phyloP scores from a whole-genome alignment of 2,329 filamentous ascomycete genomes.

The Aureobasidium sp. region DNA sequence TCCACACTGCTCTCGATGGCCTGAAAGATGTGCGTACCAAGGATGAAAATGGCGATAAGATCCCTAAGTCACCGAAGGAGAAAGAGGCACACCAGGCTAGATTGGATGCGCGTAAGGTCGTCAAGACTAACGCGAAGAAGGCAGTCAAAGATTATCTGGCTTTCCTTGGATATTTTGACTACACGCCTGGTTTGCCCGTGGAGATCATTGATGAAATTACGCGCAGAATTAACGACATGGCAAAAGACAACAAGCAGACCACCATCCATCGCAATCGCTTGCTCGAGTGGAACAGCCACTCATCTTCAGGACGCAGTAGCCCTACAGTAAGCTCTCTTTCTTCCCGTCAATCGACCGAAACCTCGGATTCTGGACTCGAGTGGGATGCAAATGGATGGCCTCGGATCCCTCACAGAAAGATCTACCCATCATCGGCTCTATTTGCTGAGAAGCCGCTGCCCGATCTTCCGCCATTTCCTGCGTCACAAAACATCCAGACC shows the following conservation, averaged over 20 bases:
- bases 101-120: slow-evolving; percentile 70
- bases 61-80: slow-evolving; percentile 25
- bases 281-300: slow-evolving; percentile 29
- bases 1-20: slow-evolving; percentile 63
- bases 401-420: slow-evolving; percentile 53
- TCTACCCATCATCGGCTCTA: slow-evolving; percentile 68
- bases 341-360: slow-evolving; percentile 40
- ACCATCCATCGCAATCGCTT: slow-evolving; percentile 33
- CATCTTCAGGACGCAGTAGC: slow-evolving; percentile 20
- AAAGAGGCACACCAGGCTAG: slow-evolving; percentile 38
- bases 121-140: slow-evolving; percentile 79
- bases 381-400: slow-evolving; percentile 45
- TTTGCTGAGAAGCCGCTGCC: slow-evolving; percentile 74
- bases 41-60: slow-evolving; percentile 24
- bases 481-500: slow-evolving; percentile 31
- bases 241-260: slow-evolving; percentile 46
- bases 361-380: slow-evolving; percentile 30
- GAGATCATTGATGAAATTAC: slow-evolving; percentile 65
- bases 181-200: slow-evolving; percentile 75
- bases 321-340: slow-evolving; percentile 47
- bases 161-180: slow-evolving; percentile 80
- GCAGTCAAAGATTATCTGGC: slow-evolving; percentile 78
- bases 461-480: slow-evolving; percentile 74
- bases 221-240: slow-evolving; percentile 63
- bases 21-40: slow-evolving; percentile 41